Evolutionary conservation across 345 rosid species (phyloP), one percentile per base, ranked within the genome.

Genomic region (Microcos paniculata): DNA sequence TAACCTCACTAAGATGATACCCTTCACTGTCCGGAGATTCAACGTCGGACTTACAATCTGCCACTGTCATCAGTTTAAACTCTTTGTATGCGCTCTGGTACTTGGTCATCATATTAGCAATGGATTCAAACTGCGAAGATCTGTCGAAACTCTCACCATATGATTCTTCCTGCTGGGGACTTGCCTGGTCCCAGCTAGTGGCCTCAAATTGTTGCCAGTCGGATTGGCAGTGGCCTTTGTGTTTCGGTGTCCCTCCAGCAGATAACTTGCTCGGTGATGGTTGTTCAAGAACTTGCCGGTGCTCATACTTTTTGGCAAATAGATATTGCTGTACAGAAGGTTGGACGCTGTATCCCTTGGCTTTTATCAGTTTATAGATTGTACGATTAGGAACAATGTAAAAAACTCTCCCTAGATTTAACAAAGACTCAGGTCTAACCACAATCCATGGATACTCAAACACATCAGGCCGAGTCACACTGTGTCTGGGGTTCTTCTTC

Each of bases 391-490:
- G 88, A 51, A 87, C 88, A 63, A 89, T 69, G 78, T 77, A 80
- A 66, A 82, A 84, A 6, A 81, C 90, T 75, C 81, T 78, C 55
- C 88, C 89, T 0, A 65, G 61, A 23, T 53, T 51, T 43, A 87
- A 51, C 8, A 83, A 4, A 0, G 90, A 78, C 46, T 84, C 83
- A 6, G 88, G 84, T 52, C 67, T 84, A 70, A 85, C 88, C 59
- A 89, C 87, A 15, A 83, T 38, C 85, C 88, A 84, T 0, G 92
- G 92, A 69, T 82, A 81, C 80, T 84, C 55, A 19, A 89, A 89
- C 45, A 87, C 76, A 0, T 83, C 87, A 0, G 88, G 88, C 38
- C 87, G 63, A 1, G 90, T 83, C 11, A 89, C 62, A 4, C 86
- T 81, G 81, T 89, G 90, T 85, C 88, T 82, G 0, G 87, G 87